phyloP scores from a whole-genome alignment of 2,329 filamentous ascomycete genomes.

The Colletotrichum australisinense region DNA sequence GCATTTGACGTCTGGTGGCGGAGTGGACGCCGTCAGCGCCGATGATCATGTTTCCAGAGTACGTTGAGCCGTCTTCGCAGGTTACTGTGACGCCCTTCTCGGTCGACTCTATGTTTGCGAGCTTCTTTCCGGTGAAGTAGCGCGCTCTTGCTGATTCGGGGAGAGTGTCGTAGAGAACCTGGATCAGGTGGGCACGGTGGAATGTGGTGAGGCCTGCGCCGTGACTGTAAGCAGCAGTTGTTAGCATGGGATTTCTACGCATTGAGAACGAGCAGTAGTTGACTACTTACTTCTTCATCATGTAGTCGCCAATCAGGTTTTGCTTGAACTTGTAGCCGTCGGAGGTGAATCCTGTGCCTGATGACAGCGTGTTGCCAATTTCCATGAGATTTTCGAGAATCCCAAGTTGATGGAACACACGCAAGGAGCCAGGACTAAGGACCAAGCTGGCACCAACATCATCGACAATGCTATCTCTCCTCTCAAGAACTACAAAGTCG shows the following conservation, averaged over 20 bases:
- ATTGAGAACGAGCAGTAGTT: background rate
- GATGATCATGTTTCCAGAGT: conserved; percentile 49
- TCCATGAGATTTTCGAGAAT: conserved; percentile 34
- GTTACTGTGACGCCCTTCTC: conserved; percentile 42
- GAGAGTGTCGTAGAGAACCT: conserved; percentile 45
- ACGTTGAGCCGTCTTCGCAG: conserved; percentile 46
- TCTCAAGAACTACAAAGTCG: conserved; percentile 48
- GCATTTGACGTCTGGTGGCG: conserved; percentile 47
- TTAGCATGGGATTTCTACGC: background rate
- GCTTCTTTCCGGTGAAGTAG: conserved; percentile 42
- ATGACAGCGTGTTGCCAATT: conserved; percentile 4
- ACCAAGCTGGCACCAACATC: conserved; percentile 44
- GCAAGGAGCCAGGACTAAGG: conserved; percentile 41
- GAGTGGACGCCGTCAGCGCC: conserved; percentile 59
- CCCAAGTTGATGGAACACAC: conserved; percentile 47
- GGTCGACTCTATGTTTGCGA: conserved; percentile 38
- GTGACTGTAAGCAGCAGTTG: conserved; percentile 35
- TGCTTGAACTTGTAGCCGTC: conserved; percentile 20
- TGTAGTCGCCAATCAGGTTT: background rate
- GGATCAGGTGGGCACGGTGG: conserved; percentile 49
- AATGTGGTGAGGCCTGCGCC: conserved; percentile 43
- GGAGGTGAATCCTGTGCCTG: conserved; percentile 6
- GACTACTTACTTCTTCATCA: conserved; percentile 1
- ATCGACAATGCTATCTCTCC: conserved; percentile 39
- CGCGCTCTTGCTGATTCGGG: conserved; percentile 40